Evolutionary conservation across 2,329 filamentous ascomycete genomes (phyloP).

Genomic region (Epichloe coenophiala): DNA sequence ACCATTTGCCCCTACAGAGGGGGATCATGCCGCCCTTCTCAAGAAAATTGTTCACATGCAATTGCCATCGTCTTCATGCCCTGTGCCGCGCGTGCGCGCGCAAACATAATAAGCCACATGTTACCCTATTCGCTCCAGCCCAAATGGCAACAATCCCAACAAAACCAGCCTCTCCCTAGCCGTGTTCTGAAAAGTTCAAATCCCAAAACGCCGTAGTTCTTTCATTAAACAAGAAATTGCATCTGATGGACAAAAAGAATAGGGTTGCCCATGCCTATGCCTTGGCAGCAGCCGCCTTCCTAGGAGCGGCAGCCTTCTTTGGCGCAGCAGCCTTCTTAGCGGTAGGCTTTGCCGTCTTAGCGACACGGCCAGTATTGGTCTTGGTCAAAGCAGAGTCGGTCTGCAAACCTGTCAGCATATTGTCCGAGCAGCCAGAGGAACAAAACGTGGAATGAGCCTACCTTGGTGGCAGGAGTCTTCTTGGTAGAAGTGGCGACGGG

Average conservation of each 20-base stretch:
- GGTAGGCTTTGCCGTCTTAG: conserved; percentile 46
- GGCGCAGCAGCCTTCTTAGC: conserved; percentile 33
- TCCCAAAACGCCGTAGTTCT: conserved; percentile 22
- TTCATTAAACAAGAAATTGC: conserved; percentile 18
- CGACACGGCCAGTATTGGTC: conserved; percentile 77
- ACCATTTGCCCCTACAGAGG: background rate
- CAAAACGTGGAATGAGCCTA: background rate
- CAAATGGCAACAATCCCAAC: conserved; percentile 8
- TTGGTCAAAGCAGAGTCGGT: conserved; percentile 51
- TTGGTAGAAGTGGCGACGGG: background rate
- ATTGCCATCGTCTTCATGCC: conserved; percentile 7
- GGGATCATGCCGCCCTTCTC: background rate
- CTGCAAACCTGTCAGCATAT: conserved; percentile 1
- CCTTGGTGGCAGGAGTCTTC: conserved; percentile 9
- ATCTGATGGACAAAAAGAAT: conserved; percentile 11
- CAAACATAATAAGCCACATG: conserved; percentile 11
- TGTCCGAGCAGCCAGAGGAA: background rate
- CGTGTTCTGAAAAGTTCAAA: conserved; percentile 11
- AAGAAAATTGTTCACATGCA: conserved; percentile 4
- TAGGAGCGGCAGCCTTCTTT: conserved; percentile 31
- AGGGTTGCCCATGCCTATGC: conserved; percentile 14
- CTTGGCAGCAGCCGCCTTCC: conserved; percentile 32
- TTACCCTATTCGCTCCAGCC: conserved; percentile 9
- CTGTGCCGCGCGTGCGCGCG: conserved; percentile 9
- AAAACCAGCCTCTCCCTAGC: conserved; percentile 8